A percentile compares a stretch with the other conserved stretches of the same genome.
Evolutionary conservation across 2,329 filamentous ascomycete species (phyloP).

Genomic region (Xylaria sp.): DNA sequence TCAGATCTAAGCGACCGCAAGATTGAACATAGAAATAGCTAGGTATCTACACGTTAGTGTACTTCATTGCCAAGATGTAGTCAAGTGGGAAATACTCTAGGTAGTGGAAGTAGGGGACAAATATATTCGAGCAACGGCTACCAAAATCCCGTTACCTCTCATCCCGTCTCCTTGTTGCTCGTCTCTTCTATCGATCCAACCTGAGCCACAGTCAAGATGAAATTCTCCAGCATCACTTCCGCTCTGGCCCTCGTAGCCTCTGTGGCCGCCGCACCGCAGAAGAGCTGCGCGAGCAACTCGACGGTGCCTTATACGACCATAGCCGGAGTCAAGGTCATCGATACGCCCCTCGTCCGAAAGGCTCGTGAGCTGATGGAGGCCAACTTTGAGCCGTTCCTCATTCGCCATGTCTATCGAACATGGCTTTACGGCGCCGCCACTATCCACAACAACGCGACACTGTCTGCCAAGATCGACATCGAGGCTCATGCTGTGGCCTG

Average conservation of each 20-base stretch:
- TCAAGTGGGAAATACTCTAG: neutral
- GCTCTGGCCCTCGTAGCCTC: constrained; percentile 30
- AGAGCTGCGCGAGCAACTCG: constrained; percentile 23
- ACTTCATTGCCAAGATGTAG: neutral
- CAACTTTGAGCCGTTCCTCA: constrained; percentile 37
- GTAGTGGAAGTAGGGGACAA: neutral
- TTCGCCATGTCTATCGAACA: constrained; percentile 40
- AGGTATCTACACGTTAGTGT: neutral
- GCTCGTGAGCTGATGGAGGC: constrained; percentile 36
- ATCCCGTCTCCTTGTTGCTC: neutral
- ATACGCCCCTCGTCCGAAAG: constrained; percentile 42
- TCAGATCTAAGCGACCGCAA: constrained; percentile 17
- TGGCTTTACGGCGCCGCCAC: constrained; percentile 43
- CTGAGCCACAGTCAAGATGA: constrained; percentile 31
- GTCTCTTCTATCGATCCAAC: constrained; percentile 14
- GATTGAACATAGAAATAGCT: neutral
- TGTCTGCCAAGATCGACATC: constrained; percentile 39
- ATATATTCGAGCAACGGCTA: constrained; percentile 27
- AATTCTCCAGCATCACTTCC: constrained; percentile 30
- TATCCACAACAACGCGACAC: constrained; percentile 39
- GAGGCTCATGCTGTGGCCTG: constrained; percentile 41
- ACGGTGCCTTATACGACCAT: constrained; percentile 39
- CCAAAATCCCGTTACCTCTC: neutral
- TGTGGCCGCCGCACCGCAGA: constrained; percentile 24
- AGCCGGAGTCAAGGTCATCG: constrained; percentile 41